Conservation (phyloP, 257 asterid species). For the Scutellaria baicalensis region DNA sequence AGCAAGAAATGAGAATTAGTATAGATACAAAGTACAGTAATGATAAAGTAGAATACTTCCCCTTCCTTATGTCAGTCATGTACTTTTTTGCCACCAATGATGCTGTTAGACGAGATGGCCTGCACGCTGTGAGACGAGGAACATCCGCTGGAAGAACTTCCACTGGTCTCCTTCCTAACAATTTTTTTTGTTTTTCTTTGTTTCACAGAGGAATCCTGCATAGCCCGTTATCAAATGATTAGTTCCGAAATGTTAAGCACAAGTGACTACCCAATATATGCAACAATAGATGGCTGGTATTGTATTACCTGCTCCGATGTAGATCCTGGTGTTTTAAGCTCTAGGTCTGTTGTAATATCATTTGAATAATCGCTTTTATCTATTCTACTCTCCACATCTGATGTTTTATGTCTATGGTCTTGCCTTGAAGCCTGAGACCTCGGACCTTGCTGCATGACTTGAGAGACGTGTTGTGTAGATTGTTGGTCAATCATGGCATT, state of each 20-base stretch:
- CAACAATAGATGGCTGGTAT: conserved; percentile 5
- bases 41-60: conserved; percentile 3
- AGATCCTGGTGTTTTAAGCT: conserved; percentile 98
- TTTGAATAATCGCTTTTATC: conserved; percentile 60
- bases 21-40: conserved; percentile 1
- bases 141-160: conserved; percentile 86
- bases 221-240: conserved; percentile 1
- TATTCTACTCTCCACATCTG: conserved; percentile 57
- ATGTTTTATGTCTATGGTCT: conserved; percentile 48
- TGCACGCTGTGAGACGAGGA: conserved; percentile 76
- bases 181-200: conserved; percentile 50
- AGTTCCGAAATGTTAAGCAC: background rate
- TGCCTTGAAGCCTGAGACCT: conserved; percentile 56
- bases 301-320: conserved; percentile 61
- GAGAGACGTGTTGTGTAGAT: conserved; percentile 51
- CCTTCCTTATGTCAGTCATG: conserved; percentile 29
- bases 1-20: background rate
- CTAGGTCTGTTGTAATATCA: conserved; percentile 82
- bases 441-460: conserved; percentile 48
- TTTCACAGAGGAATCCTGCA: conserved; percentile 64
- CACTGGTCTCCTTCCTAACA: conserved; percentile 56
- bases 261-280: background rate
- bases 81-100: conserved; percentile 49
- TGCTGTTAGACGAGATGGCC: conserved; percentile 66
- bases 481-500: conserved; percentile 67